Evolutionary conservation across 1,284 basidiomycete genomes (phyloP), one percentile per base, ranked within the genome.

Genomic region (Erythrobasidium hasegawianum): DNA sequence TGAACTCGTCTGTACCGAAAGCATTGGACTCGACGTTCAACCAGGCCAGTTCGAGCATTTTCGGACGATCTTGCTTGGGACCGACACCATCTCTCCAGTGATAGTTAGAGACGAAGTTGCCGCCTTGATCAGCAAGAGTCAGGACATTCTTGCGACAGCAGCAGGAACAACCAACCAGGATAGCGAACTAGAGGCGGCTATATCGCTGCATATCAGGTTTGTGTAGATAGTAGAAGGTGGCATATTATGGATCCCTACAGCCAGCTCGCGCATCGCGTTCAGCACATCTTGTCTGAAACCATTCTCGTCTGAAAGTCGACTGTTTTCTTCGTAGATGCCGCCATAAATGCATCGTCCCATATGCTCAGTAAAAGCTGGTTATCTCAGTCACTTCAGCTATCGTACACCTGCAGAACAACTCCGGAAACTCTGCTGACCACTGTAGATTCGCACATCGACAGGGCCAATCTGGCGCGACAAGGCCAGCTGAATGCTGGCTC

Each of bases 21-120:
- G 80, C 79, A 69, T 87, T 87, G 66, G 81, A 81, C 75, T 87
- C 85, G 69, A 84, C 82, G 1, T 80, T 81, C 33, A 83, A 76
- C 85, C 85, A 87, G 1, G 85, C 85, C n/a, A 86, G 79, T 74
- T 87, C 85, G 20, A 84, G 82, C 43, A 82, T 76, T 27, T 83
- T 80, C 40, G 83, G 84, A 29, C 85, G 78, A 10, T 80, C 69
- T 26, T 80, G 78, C 58, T 79, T 79, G 2, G 85, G 84, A 1
- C 85, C 84, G 33, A 86, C 79, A 0, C 84, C 85, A 75, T 86
- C 84, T 76, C 86, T 81, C 85, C 85, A 87, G 57, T 83, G 81
- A 74, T 86, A 86, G 70, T 84, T 84, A 71, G 82, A 83, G n/a
- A 77, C 78, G 70, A 75, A 79, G 73, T 79, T 79, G 55, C 78